Percentiles rank a stretch among this genome's conserved stretches.
phyloP scores from a whole-genome alignment of 495 filamentous ascomycete species.

The Xylaria longipes region DNA sequence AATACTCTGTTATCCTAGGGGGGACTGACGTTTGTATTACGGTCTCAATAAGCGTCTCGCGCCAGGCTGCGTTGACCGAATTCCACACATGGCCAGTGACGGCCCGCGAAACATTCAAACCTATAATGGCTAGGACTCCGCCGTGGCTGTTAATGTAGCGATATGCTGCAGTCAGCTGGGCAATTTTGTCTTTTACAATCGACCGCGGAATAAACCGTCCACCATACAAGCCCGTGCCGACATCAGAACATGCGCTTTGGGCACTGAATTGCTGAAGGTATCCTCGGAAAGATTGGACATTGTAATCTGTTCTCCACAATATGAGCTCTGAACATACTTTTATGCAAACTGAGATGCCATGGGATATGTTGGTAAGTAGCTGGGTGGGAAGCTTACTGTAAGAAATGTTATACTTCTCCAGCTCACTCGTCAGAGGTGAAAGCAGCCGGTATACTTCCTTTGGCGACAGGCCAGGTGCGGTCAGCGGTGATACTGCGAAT shows the following conservation, averaged over 20 bases:
- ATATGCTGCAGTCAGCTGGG: not conserved
- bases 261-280: not conserved
- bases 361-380: too few species aligned
- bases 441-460: not conserved
- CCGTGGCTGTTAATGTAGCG: not conserved
- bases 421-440: not conserved
- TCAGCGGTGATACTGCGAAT: not conserved
- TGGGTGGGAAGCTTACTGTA: not conserved
- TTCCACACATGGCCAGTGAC: not conserved
- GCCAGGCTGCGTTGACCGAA: not conserved
- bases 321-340: too few species aligned
- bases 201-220: not conserved
- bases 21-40: not conserved
- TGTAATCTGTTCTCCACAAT: too few species aligned
- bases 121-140: not conserved
- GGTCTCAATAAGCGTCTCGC: not conserved
- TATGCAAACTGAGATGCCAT: too few species aligned
- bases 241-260: not conserved
- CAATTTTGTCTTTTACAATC: not conserved
- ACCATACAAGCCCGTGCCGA: not conserved
- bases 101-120: not conserved
- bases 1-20: not conserved
- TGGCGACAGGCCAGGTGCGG: not conserved
- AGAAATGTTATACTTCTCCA: not conserved
- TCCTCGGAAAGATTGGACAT: not conserved